phyloP scores from a whole-genome alignment of 2,329 filamentous ascomycete species.

The Pseudogymnoascus sp. region DNA sequence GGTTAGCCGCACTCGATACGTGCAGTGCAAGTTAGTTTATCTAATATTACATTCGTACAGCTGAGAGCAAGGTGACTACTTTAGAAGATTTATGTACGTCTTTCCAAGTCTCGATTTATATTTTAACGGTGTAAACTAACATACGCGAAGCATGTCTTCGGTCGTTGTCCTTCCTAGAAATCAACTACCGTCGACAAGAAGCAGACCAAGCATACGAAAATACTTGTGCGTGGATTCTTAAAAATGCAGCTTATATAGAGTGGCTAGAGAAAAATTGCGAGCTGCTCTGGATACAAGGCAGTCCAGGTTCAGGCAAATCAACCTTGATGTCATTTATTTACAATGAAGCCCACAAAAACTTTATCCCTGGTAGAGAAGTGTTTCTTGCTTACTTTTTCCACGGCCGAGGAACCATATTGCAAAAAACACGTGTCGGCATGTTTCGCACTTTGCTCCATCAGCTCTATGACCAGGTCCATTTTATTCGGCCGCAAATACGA shows the following conservation, averaged over 20 bases:
- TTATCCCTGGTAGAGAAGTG: conserved; percentile 10
- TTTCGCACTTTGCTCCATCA: conserved; percentile 32
- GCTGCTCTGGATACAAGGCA: conserved; percentile 35
- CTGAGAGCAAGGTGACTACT: not conserved
- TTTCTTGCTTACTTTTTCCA: conserved; percentile 34
- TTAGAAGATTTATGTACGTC: not conserved
- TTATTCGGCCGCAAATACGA: conserved; percentile 4
- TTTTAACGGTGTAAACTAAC: not conserved
- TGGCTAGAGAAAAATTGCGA: conserved; percentile 21
- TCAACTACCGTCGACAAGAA: conserved; percentile 24
- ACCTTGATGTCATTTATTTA: conserved; percentile 33
- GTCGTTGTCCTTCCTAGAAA: conserved; percentile 29
- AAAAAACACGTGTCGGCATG: conserved; percentile 30
- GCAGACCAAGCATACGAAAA: conserved; percentile 20
- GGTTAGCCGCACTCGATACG: not conserved
- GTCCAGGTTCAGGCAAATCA: conserved; percentile 36
- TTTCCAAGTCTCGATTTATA: not conserved
- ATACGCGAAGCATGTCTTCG: conserved; percentile 23
- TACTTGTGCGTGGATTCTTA: conserved; percentile 31
- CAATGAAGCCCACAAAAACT: conserved; percentile 19
- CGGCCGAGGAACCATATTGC: conserved; percentile 27
- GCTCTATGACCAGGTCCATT: conserved; percentile 14
- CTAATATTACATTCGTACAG: not conserved
- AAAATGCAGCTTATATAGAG: conserved; percentile 20
- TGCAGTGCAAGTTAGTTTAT: not conserved